phyloP scores from a whole-genome alignment of 2,329 filamentous ascomycete species.

The Diaporthe australafricana region DNA sequence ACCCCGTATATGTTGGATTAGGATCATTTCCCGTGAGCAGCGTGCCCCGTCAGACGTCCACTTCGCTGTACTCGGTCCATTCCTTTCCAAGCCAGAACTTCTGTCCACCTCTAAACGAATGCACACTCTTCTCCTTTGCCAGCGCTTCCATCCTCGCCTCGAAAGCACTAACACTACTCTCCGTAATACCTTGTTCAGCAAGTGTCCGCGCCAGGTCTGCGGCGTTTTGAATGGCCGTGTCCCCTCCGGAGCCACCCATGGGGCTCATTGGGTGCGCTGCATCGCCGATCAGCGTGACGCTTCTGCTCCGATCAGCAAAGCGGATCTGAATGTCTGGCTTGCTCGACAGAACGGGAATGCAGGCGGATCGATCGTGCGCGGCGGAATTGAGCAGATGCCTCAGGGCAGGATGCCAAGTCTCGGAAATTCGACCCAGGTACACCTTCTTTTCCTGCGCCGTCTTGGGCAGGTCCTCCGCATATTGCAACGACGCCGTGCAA shows the following conservation, averaged over 20 bases:
- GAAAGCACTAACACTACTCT: conserved; percentile 38
- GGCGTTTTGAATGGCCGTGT: conserved; percentile 44
- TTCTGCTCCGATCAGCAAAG: conserved; percentile 35
- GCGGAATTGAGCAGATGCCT: conserved; percentile 43
- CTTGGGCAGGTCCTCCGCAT: conserved; percentile 40
- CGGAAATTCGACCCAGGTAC: conserved; percentile 39
- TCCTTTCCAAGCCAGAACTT: conserved; percentile 43
- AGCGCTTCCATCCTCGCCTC: conserved; percentile 43
- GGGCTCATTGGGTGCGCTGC: conserved; percentile 44
- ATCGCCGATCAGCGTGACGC: conserved; percentile 41
- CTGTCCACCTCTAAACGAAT: conserved; percentile 45
- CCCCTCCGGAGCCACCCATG: conserved; percentile 46
- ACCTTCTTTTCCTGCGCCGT: conserved; percentile 41
- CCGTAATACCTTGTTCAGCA: conserved; percentile 40
- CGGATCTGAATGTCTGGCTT: conserved; percentile 44
- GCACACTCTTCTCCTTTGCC: conserved; percentile 45
- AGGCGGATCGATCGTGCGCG: conserved; percentile 41
- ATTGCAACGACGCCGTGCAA: conserved; percentile 43
- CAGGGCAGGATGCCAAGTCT: conserved; percentile 45
- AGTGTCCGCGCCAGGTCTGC: conserved; percentile 43
- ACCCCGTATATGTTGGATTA: no score
- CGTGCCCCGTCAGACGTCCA: neutral
- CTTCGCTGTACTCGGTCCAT: conserved; percentile 35
- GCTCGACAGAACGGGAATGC: conserved; percentile 44
- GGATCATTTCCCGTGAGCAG: neutral